Evolutionary conservation across 495 filamentous ascomycete genomes (phyloP), one percentile per base, ranked within the genome.

Genomic region (Trichoderma parareesei): DNA sequence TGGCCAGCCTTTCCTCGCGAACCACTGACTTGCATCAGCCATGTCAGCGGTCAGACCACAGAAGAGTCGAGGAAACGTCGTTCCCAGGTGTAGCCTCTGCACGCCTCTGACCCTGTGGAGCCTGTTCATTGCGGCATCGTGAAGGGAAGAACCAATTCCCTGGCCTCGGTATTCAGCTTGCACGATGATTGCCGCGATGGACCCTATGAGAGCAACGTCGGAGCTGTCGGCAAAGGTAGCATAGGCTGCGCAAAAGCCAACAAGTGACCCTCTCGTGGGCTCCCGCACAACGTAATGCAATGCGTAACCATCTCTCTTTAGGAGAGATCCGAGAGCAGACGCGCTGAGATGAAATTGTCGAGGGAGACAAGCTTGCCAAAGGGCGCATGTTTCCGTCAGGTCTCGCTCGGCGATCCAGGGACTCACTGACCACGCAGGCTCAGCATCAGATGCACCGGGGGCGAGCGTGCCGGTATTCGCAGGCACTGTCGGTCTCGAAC

Each of bases 241-340:
- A 72, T 85, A 88, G 18, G 83, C 85, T 27, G 84, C 84, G 69
- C 80, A 84, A 64, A 87, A 84, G 2, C 85, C 85, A 38, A 87
- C 73, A 13, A 87, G 64, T 57, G 79, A 77, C 33, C 73, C 71
- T 14, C 72, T 80, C 60, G 71, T 76, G 5, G 81, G 77, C 33
- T 84, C 79, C 41, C 81, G 80, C 57, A 87, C 84, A 62, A 88
- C 76, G 66, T 85, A 87, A 69, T 87, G 83, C 78, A 81, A 85
- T 43, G 82, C 83, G 68, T 83, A 85, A 7, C 85, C 85, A 66
- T 83, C 82, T 38, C 84, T 79, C 62, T 78, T 78, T n/a, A 88
- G 78, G 35, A 87, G 71, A 53, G 76, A 76, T 61, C 78, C 77
- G 40, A 88, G 75, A 20, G 77, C 76, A 61, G 76, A 73, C 33